phyloP scores from a whole-genome alignment of 75 land plant genomes.

The Larix kaempferi region DNA sequence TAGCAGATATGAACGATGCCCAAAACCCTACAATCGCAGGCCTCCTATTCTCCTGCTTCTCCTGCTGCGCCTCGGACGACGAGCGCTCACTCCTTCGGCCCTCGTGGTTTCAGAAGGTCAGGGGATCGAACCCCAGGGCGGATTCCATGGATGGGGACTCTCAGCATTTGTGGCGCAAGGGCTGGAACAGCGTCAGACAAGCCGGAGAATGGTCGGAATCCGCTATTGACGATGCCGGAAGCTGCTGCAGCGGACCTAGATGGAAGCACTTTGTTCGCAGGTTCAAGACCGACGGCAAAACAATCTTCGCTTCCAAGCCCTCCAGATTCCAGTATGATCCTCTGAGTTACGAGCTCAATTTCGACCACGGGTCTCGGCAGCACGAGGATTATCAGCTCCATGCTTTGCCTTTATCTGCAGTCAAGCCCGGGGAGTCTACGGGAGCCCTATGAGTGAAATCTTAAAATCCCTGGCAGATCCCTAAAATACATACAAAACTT shows the following conservation, averaged over 20 bases:
- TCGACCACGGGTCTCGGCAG: background rate
- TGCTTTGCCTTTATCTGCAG: background rate
- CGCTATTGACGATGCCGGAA: background rate
- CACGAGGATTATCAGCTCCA: background rate
- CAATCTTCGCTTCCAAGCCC: background rate
- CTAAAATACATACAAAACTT: too few relatives aligned
- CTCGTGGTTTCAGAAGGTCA: background rate
- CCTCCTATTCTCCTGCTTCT: background rate
- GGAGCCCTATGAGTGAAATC: too few relatives aligned
- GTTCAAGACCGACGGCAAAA: background rate
- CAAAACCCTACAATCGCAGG: background rate
- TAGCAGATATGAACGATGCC: too few relatives aligned
- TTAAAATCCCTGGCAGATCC: too few relatives aligned
- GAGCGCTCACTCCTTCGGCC: background rate
- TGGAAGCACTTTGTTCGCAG: background rate
- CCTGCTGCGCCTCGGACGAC: background rate
- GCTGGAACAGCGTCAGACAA: background rate
- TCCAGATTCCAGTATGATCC: background rate
- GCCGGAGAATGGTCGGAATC: background rate
- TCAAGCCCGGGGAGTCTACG: too few relatives aligned
- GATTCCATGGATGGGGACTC: background rate
- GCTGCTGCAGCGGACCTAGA: background rate
- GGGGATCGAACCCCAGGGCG: background rate
- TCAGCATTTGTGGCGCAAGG: background rate
- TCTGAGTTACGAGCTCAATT: background rate